Base-by-base conservation (phyloP, 106 monocot genomes). In the Allium sativum region DNA sequence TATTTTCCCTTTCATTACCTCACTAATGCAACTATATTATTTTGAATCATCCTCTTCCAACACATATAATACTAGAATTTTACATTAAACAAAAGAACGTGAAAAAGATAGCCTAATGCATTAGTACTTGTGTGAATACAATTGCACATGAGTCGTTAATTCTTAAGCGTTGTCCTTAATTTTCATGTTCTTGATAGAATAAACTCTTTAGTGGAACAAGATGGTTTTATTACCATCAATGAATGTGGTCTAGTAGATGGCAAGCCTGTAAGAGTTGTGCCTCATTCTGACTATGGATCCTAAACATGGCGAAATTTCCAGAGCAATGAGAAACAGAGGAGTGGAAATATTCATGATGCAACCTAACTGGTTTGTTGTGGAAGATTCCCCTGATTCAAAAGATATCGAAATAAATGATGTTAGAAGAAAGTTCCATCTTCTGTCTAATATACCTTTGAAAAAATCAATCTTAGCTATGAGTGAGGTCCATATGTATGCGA, bases 251-350 rank as follows among this genome's bases (percentile, higher is more conserved):
- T 92, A 58, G 76, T 88, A 70, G 82, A 98, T 70, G 92, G 88
- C 52, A 85, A 79, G 43, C 85, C 91, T 61, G 44, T 98, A 18
- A 50, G 81, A 65, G 69, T 92, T 52, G 58, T 67, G 17, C 74
- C 88, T 3, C 98, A 98, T 69, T 70, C 76, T 98, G 15, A 85
- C 98, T 59, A 71, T 92, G 54, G 84, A 98, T 70, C 80, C 98
- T 6, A 91, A 64, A 55, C 76, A 80, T 81, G 98, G 98, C 48
- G 98, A 98, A 73, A 68, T 98, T 44, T 98, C 98, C 44, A 72
- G 98, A 71, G 98, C 98, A 58, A 92, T 98, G 98, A 66, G 98
- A 56, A 98, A 98, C 50, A 82, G 98, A 76, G 98, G 92, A 53
- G 76, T 92, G 6, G 98, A 98, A 67, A 81, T 98, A 60, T 92